Evolutionary conservation across 1,284 basidiomycete genomes (phyloP).

Genomic region (Trichosporon sp.): DNA sequence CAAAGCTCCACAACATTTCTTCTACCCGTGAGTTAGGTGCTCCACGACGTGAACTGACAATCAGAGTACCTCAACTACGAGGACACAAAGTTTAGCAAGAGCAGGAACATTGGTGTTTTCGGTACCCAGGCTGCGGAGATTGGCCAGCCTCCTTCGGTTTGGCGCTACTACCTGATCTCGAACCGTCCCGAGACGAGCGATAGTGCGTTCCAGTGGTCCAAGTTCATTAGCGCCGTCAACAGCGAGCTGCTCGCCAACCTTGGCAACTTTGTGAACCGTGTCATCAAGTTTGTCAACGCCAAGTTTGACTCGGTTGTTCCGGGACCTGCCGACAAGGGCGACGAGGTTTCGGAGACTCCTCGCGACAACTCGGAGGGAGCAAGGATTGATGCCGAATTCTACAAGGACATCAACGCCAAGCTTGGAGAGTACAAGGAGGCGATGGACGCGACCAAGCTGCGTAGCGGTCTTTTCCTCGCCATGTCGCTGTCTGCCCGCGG

Average conservation of each 20-base stretch:
- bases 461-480: constrained; percentile 79
- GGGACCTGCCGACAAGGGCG: constrained; percentile 71
- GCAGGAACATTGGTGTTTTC: constrained; percentile 94
- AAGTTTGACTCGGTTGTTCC: constrained; percentile 83
- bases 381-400: constrained; percentile 71
- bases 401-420: constrained; percentile 72
- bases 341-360: constrained; percentile 58
- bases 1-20: constrained; percentile 89
- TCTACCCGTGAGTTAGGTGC: constrained; percentile 71
- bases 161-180: constrained; percentile 95
- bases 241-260: constrained; percentile 94
- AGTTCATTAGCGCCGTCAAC: constrained; percentile 94
- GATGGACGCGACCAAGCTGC: constrained; percentile 91
- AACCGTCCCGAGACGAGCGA: constrained; percentile 93
- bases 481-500: constrained; percentile 92
- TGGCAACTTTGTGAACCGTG: constrained; percentile 97
- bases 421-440: constrained; percentile 79
- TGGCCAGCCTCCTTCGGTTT: constrained; percentile 88
- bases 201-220: constrained; percentile 95
- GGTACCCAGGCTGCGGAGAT: constrained; percentile 93
- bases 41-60: constrained; percentile 16
- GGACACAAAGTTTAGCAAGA: constrained; percentile 98
- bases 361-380: constrained; percentile 58
- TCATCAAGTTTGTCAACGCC: constrained; percentile 85
- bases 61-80: constrained; percentile 98